Base-by-base conservation (phyloP, 495 filamentous ascomycete species). In the Lophium mytilinum region DNA sequence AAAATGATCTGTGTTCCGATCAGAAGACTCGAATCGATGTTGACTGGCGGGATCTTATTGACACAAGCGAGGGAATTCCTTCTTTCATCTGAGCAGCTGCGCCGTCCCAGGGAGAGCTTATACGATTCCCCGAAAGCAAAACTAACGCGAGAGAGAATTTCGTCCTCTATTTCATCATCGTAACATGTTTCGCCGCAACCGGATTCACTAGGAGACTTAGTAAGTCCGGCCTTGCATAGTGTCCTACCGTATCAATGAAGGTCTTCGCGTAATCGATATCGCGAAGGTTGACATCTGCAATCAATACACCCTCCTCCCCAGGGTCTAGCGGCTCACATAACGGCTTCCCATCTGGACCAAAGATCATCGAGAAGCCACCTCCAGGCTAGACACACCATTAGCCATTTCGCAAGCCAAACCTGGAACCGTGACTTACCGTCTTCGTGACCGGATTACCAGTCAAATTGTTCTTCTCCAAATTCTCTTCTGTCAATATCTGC, bases 221-320 rank as follows among this genome's bases (percentile, higher is more conserved):
- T 37, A 73, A 45, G 61, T 72, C 74, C 10, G 71, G 69, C 9
- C 71, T 56, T 14, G 65, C 64, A 52, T 75, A 72, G 55, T 72
- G 69, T 0, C 72, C 71, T 0, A 55, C 50, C 0, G 55, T 50
- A 57, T 75, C 71, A 0, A 67, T 39, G 17, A 72, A 68, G 11
- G 52, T 24, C 51, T 71, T 73, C 0, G 68, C 57, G 21, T 50
- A 42, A n/a, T 53, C 48, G 37, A 72, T 70, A 3, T 64, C 58
- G 17, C 62, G 37, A 14, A 75, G 52, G 39, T 73, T 66, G 9
- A 76, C 49, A 51, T 73, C 64, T 2, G 65, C 67, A 35, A 61
- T 67, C 7, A 76, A 41, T 9, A 75, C 63, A 0, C 56, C 62
- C 46, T 75, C 73, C 37, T 58, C 58, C 0, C 52, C 66, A 8